Percentiles rank a stretch among this genome's conserved stretches.
These are phyloP conservation scores for Scenedesmus sp. DNA, from an alignment of 163 green algal genomes.

Conservation along the genomic window DNA sequence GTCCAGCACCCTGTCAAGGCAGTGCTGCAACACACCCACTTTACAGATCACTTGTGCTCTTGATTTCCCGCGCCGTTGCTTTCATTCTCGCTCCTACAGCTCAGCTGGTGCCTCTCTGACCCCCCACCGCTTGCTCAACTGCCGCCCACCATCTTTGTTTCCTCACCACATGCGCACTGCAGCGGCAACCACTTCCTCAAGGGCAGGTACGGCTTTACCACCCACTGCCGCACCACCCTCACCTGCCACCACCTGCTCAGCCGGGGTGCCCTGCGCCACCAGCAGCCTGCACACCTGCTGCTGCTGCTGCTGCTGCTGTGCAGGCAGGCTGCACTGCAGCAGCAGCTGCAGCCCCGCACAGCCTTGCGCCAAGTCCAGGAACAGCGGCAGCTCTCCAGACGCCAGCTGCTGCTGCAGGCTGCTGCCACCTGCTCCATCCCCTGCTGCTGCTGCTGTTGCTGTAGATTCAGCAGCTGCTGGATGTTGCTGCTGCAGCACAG, in stretches of 20 bases:
- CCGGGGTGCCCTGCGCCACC: slow-evolving; percentile 24
- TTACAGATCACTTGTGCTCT: no score
- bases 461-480: neutral
- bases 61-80: no score
- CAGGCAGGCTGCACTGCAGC: neutral
- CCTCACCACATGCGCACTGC: no score
- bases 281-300: slow-evolving; percentile 21
- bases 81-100: no score
- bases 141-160: no score
- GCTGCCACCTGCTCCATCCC: neutral
- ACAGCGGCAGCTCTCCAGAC: neutral
- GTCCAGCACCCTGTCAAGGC: no score
- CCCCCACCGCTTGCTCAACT: no score
- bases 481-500: slow-evolving; percentile 7
- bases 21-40: no score
- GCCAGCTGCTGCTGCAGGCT: neutral
- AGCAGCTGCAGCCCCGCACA: neutral
- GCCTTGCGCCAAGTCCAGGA: neutral
- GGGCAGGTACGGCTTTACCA: no score
- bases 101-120: no score
- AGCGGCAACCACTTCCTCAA: no score
- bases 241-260: slow-evolving; percentile 28
- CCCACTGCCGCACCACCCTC: no score
- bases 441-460: neutral
- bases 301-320: neutral